phyloP scores from a whole-genome alignment of 768 basidiomycete genomes.

The Suillus brevipes region DNA sequence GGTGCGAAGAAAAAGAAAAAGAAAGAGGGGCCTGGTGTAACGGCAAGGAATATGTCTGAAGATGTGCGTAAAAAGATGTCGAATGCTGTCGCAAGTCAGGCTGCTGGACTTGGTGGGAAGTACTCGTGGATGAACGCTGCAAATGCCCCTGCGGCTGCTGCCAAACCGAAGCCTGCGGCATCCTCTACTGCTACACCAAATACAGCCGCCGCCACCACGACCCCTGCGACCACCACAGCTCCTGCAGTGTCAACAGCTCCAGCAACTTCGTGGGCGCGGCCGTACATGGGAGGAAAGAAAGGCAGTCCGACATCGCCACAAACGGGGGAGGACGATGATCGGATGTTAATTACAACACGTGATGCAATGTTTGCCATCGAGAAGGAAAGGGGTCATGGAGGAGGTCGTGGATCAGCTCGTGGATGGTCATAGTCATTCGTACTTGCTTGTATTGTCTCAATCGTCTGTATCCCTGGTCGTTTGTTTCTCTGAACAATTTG shows the following conservation, averaged over 20 bases:
- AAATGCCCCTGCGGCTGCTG: slow-evolving; percentile 43
- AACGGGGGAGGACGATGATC: slow-evolving; percentile 54
- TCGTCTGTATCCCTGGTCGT: not conserved
- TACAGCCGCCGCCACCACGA: slow-evolving; percentile 27
- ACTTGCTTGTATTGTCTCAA: not conserved
- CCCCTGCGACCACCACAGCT: slow-evolving; percentile 31
- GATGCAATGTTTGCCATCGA: slow-evolving; percentile 88
- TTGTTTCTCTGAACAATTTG: not conserved
- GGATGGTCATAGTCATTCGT: slow-evolving; percentile 52
- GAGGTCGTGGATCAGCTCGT: slow-evolving; percentile 71
- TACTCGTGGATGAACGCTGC: slow-evolving; percentile 89
- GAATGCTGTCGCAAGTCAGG: slow-evolving; percentile 85
- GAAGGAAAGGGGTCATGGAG: slow-evolving; percentile 81
- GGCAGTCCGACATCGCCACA: slow-evolving; percentile 30
- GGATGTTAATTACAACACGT: slow-evolving; percentile 63
- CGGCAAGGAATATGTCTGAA: slow-evolving; percentile 87
- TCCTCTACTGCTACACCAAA: slow-evolving; percentile 34
- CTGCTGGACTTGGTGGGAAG: slow-evolving; percentile 79
- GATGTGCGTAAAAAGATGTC: slow-evolving; percentile 91
- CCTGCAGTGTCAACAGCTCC: slow-evolving; percentile 33
- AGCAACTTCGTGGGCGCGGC: slow-evolving; percentile 54
- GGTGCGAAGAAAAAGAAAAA: slow-evolving; percentile 80
- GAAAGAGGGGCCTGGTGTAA: slow-evolving; percentile 81
- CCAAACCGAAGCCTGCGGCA: slow-evolving; percentile 38
- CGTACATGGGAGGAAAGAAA: slow-evolving; percentile 62